Conservation (phyloP, 345 rosid genomes). For the Populus davidiana region DNA sequence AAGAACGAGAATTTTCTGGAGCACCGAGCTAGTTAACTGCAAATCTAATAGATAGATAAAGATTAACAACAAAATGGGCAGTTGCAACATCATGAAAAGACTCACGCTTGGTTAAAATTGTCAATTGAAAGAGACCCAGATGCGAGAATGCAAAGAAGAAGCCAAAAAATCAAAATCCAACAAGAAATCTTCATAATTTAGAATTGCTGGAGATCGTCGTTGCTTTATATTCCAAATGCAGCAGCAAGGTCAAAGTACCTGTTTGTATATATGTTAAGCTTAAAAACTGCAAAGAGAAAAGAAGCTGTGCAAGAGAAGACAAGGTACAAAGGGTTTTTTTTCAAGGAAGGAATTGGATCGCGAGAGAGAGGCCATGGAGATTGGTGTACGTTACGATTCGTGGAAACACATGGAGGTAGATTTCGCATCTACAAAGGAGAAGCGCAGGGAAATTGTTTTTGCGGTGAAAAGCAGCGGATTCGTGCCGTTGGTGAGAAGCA, state of each 20-base stretch:
- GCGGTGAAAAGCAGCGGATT: slow-evolving; percentile 26
- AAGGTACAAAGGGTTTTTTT: slow-evolving; percentile 5
- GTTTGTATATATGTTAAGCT: not conserved
- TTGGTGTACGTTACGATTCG: slow-evolving; percentile 58
- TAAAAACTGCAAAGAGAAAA: not conserved
- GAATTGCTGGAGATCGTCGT: slow-evolving; percentile 20
- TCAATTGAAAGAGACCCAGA: slow-evolving; percentile 57
- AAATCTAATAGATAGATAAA: slow-evolving; percentile 8
- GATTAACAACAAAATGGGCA: not conserved
- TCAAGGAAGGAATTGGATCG: slow-evolving; percentile 38
- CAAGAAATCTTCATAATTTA: slow-evolving; percentile 50
- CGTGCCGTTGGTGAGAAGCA: not conserved
- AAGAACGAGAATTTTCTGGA: not conserved
- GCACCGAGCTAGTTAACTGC: not conserved
- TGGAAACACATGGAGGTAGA: slow-evolving; percentile 20
- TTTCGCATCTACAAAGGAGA: slow-evolving; percentile 33
- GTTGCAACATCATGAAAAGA: slow-evolving; percentile 4
- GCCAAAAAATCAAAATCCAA: slow-evolving; percentile 31
- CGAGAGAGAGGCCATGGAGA: slow-evolving; percentile 18
- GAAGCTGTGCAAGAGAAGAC: slow-evolving; percentile 20
- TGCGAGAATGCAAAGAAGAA: slow-evolving; percentile 42
- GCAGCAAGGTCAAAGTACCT: slow-evolving; percentile 11
- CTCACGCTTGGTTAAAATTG: slow-evolving; percentile 76
- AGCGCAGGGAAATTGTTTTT: slow-evolving; percentile 10
- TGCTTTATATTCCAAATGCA: slow-evolving; percentile 29